Evolutionary conservation across 805 yeast species (phyloP).

Genomic region (Scheffersomyces coipomensis): DNA sequence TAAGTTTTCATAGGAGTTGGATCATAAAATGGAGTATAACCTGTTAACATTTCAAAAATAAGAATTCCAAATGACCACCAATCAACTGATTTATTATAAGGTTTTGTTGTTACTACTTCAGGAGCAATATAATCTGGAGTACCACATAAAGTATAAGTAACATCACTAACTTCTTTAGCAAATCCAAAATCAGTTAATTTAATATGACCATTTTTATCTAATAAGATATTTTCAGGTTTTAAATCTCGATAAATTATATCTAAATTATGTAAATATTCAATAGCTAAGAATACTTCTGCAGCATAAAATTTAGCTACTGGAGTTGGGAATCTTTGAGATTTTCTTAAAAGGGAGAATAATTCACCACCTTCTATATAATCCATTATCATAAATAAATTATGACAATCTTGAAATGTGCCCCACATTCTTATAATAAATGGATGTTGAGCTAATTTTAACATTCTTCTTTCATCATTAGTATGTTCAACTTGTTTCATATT

Average conservation of each 20-base stretch:
- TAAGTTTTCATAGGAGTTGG: conserved; percentile 64
- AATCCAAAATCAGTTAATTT: conserved; percentile 63
- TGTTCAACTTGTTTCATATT: conserved; percentile 65
- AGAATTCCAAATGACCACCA: conserved; percentile 67
- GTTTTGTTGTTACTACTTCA: conserved; percentile 62
- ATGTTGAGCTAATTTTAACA: conserved; percentile 57
- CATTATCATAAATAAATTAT: conserved; percentile 60
- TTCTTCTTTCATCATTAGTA: conserved; percentile 60
- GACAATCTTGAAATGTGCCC: conserved; percentile 65
- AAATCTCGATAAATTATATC: conserved; percentile 61
- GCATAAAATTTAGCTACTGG: conserved; percentile 66
- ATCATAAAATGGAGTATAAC: conserved; percentile 62
- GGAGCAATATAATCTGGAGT: conserved; percentile 68
- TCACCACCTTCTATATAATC: conserved; percentile 68
- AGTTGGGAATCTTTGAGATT: conserved; percentile 58
- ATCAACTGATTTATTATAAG: conserved; percentile 61
- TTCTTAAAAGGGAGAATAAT: conserved; percentile 52
- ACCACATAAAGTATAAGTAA: conserved; percentile 62
- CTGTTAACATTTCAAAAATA: conserved; percentile 61
- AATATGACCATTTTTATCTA: conserved; percentile 60
- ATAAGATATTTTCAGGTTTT: conserved; percentile 59
- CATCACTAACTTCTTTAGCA: conserved; percentile 60
- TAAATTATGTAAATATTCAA: conserved; percentile 58
- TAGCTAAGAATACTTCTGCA: conserved; percentile 58
- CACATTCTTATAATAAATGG: conserved; percentile 63